Conservation (phyloP, 495 filamentous ascomycete genomes). For the Lophiotrema nucula region DNA sequence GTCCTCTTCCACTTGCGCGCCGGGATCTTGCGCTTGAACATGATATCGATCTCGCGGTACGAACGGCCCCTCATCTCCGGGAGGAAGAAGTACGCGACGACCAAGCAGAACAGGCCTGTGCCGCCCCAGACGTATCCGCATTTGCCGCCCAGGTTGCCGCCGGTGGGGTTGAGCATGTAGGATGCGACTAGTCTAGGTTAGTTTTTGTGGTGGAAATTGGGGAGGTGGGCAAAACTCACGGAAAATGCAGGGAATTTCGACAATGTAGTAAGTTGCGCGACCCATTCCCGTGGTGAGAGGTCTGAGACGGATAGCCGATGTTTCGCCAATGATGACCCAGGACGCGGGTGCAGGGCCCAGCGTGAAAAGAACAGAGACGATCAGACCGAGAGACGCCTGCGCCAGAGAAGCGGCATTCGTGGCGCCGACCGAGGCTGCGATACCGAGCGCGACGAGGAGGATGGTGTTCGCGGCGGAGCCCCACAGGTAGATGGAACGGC, state of each 20-base stretch:
- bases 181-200: conserved; percentile 35
- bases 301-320: conserved; percentile 56
- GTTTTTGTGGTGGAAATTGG: not conserved
- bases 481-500: conserved; percentile 50
- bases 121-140: conserved; percentile 53
- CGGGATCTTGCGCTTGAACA: conserved; percentile 54
- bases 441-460: conserved; percentile 48
- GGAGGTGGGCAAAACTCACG: conserved; percentile 5
- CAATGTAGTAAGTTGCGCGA: conserved; percentile 53
- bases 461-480: conserved; percentile 40
- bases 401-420: conserved; percentile 44
- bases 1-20: conserved; percentile 57
- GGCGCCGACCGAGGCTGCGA: conserved; percentile 46
- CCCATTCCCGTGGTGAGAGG: conserved; percentile 58
- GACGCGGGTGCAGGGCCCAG: conserved; percentile 54
- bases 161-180: conserved; percentile 51
- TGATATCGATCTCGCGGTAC: conserved; percentile 54
- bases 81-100: conserved; percentile 32
- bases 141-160: conserved; percentile 50
- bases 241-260: conserved; percentile 56
- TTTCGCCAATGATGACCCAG: conserved; percentile 60
- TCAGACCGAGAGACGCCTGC: conserved; percentile 55
- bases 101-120: conserved; percentile 40
- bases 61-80: conserved; percentile 54
- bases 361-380: conserved; percentile 56